phyloP scores from a whole-genome alignment of 306 rosid genomes.

The Cercis canadensis region DNA sequence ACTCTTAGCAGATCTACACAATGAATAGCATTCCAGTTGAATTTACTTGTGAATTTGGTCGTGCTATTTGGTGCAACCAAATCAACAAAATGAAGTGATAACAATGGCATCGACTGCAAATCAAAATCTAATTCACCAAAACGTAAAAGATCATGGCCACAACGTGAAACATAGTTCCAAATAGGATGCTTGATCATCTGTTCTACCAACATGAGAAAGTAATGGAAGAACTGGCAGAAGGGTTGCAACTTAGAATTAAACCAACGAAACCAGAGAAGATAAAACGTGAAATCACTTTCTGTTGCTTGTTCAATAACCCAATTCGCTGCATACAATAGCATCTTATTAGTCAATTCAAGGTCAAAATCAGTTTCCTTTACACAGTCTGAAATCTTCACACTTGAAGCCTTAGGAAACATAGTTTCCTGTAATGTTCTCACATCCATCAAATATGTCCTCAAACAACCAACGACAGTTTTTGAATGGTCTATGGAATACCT shows the following conservation, averaged over 20 bases:
- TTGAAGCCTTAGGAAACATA: conserved; percentile 57
- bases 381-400: conserved; percentile 18
- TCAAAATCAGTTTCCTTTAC: conserved; percentile 41
- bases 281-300: conserved; percentile 65
- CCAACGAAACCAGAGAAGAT: conserved; percentile 72
- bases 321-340: conserved; percentile 77
- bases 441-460: conserved; percentile 48
- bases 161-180: conserved; percentile 61
- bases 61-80: conserved; percentile 45
- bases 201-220: conserved; percentile 45
- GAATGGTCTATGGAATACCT: conserved; percentile 29
- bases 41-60: conserved; percentile 21
- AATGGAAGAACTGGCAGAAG: conserved; percentile 56
- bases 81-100: conserved; percentile 62
- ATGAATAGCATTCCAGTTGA: conserved; percentile 60
- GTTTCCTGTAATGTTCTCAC: conserved; percentile 42
- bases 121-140: conserved; percentile 39
- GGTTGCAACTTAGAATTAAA: conserved; percentile 61
- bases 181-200: conserved; percentile 66
- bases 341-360: conserved; percentile 50
- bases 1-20: conserved; percentile 58
- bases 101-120: conserved; percentile 57
- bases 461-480: conserved; percentile 34
- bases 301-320: conserved; percentile 88
- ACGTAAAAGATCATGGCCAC: neutral